Conservation (phyloP, 352 stramenopile species). For the Aphanomyces euteiches region DNA sequence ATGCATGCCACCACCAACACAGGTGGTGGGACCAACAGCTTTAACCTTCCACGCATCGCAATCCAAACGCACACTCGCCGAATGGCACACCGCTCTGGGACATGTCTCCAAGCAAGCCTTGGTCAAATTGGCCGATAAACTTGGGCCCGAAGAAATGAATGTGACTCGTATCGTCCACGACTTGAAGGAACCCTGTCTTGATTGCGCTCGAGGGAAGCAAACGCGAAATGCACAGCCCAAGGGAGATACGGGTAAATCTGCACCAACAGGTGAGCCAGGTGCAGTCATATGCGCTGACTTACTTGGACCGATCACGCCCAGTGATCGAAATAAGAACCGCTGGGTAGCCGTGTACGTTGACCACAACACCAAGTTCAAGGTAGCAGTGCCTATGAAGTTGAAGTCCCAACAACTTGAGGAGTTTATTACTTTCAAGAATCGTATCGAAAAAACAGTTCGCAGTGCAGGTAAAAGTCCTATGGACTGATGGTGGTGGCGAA, state of each 20-base stretch:
- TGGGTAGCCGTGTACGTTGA: slow-evolving; percentile 3
- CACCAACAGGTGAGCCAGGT: not conserved
- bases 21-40: not conserved
- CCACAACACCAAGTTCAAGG: not conserved
- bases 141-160: not conserved
- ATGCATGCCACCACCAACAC: not conserved
- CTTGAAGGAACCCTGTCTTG: not conserved
- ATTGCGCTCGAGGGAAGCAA: not conserved
- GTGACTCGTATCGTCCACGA: not conserved
- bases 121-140: not conserved
- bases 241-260: not conserved
- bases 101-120: not conserved
- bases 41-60: not conserved
- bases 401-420: slow-evolving; percentile 1
- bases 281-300: slow-evolving; percentile 9
- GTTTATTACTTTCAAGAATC: not conserved
- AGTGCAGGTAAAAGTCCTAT: not conserved
- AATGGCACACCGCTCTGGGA: not conserved
- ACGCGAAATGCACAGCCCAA: slow-evolving; percentile 5
- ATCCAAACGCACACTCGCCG: not conserved
- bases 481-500: not conserved
- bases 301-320: not conserved
- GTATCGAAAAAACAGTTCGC: not conserved
- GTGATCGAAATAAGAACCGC: slow-evolving; percentile 7
- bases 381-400: not conserved